Evolutionary conservation across 441 rosid species (phyloP), one percentile per base, ranked within the genome.

Genomic region (Pelargonium australe): DNA sequence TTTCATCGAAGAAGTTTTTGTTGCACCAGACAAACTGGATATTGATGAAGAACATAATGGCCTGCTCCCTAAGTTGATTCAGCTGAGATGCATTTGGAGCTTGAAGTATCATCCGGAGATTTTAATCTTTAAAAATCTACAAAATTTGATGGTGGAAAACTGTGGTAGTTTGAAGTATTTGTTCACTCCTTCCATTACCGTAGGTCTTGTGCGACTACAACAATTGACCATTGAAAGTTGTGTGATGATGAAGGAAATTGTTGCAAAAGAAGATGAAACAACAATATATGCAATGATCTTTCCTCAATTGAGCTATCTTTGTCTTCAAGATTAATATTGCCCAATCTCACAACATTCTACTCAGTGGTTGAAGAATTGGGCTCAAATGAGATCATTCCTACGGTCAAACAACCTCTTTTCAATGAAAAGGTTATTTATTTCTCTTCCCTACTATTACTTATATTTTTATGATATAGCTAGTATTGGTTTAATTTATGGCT

Each of bases 341-440:
- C 74, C 13, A 67, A 63, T 4, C 62, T 77, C 17, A 19, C 8
- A 45, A 65, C 71, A 60, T 74, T 78, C 9, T 69, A 71, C 64
- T 23, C 63, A 4, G 23, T 1, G 0, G 1, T 58, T 51, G 14
- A 51, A n/a, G 19, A 51, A 0, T 6, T 58, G 63, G 31, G 1
- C 31, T 7, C 31, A 17, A 58, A 58, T 7, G 63, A 8, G 31
- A 9, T 6, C 1, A 7, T 58, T 17, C 2, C 7, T 7, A 19
- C 2, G 1, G 63, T 7, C 31, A 0, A 4, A 17, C 28, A 58
- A 58, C 63, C 63, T 58, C 63, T 17, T 0, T 58, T 58, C 31
- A 7, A 19, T 19, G 63, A 19, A 17, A 20, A 17, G 63, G 63
- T 58, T 14, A 13, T 2, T 51, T 51, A 25, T 25, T 25, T 25